phyloP scores from a whole-genome alignment of 305 asterid species.

The Nicotiana rustica region DNA sequence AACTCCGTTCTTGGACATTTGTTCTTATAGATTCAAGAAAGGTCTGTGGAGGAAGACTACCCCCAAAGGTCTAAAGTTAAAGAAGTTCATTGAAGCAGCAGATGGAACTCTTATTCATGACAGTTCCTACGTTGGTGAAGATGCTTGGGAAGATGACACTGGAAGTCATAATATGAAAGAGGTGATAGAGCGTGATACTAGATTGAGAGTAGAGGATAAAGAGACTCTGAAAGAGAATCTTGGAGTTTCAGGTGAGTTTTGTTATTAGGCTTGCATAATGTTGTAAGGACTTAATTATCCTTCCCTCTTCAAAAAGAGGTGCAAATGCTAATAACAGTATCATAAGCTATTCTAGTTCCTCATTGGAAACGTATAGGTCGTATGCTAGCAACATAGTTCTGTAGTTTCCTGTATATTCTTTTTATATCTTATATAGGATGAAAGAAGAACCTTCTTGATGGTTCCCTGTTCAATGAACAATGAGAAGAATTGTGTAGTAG shows the following conservation, averaged over 20 bases:
- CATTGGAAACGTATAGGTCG: background rate
- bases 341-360: background rate
- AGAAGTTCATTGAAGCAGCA: constrained; percentile 87
- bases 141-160: constrained; percentile 90
- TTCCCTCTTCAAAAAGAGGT: background rate
- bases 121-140: constrained; percentile 88
- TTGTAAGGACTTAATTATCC: background rate
- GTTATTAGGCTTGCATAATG: constrained; percentile 31
- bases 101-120: constrained; percentile 89
- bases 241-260: constrained; percentile 76
- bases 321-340: background rate
- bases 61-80: constrained; percentile 93
- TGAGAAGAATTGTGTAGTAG: background rate
- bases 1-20: constrained; percentile 15
- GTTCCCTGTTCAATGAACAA: background rate
- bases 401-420: background rate
- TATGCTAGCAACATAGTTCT: background rate
- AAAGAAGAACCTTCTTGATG: background rate
- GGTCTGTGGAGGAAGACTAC: constrained; percentile 94
- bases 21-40: constrained; percentile 68
- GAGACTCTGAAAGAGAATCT: constrained; percentile 67
- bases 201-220: constrained; percentile 63
- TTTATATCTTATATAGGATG: background rate
- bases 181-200: constrained; percentile 62
- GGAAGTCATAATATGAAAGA: constrained; percentile 61